Evolutionary conservation across 192 early-diverging fungal species (phyloP), one percentile per base, ranked within the genome.

Genomic region (Coemansia sp.): DNA sequence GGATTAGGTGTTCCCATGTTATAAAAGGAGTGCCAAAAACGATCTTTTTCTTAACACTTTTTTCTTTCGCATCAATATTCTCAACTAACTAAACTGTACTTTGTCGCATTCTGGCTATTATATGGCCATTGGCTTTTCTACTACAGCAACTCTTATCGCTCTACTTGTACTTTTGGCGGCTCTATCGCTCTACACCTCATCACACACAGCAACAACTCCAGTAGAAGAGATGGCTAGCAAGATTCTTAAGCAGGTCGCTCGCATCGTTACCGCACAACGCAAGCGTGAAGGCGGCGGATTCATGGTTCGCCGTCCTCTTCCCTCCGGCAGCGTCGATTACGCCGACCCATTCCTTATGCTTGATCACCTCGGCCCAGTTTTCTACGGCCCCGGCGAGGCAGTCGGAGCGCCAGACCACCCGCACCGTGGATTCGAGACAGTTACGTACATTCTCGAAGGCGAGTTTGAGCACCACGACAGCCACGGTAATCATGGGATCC

Each of bases 321-420:
- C 90, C 16, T 87, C 84, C 0, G 78, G 67, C 45, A 60, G 78
- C 9, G 83, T 92, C 26, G 81, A 88, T 42, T 87, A 91, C 57
- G 84, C 93, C 39, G 95, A 97, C 67, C 95, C 95, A 5, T 95
- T 97, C 82, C 79, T 95, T 35, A 89, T 95, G 88, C 85, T 95
- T 34, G 95, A 97, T 72, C 79, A 84, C 50, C 63, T 82, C 61
- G 83, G 83, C n/a, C 83, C 83, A 1, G 71, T 66, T 31, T n/a
- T 69, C 61, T 86, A 86, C 36, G 77, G 56, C 10, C 86, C 86
- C 1, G 80, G 83, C 48, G 85, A 86, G 65, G 85, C 83, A 4
- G 73, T 82, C n/a, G 86, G 85, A 33, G 85, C 79, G 37, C 89
- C 89, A 0, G 86, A 92, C 39, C 91, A 92, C 46, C 91, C 90